Evolutionary conservation across 192 early-diverging fungal species (phyloP), one percentile per base, ranked within the genome.

Genomic region (Coemansia sp.): DNA sequence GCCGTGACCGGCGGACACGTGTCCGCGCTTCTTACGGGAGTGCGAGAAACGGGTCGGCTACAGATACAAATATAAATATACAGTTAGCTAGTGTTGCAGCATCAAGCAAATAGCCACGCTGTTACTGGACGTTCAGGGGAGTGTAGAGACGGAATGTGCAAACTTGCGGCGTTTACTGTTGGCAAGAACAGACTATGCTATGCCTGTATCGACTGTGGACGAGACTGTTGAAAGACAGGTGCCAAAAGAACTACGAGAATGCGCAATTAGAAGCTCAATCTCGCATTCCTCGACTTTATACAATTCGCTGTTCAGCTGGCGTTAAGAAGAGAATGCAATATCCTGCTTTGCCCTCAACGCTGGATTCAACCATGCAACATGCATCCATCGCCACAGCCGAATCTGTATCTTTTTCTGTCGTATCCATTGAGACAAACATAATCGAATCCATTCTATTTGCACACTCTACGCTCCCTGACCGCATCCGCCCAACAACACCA

Each of bases 1-100:
- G 89, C 97, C 97, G 90, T 99, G 95, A 87, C 97, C 97, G 87
- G 94, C 94, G 67, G 94, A 97, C 73, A 99, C 97, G 90, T 99
- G 95, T 74, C 97, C 97, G 77, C 97, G 90, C 90, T 90, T 89
- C 90, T 98, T 98, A 66, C 82, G 82, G 61, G 60, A 80, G 74
- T 84, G 74, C 56, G 58, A 61, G 68, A 71, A 62, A 77, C 82
- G 76, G 68, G 82, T 84, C 82, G 82, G 82, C 83, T 80, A 80
- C 57, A 75, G 8, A 11, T 43, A 16, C 12, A 43, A 43, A 43
- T n/a, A 43, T 11, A 43, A 43, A 4, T 1, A 43, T 43, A 43
- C 41, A 31, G 4, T 31, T 31, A 31, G 29, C 29, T 31, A 31
- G 29, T 31, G 29, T 31, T 31, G 4, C 29, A 31, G 29, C 29